Percentiles rank a stretch among this genome's conserved stretches.
phyloP scores from a whole-genome alignment of 371 early-diverging fungal genomes.

The Mortierella sp. region DNA sequence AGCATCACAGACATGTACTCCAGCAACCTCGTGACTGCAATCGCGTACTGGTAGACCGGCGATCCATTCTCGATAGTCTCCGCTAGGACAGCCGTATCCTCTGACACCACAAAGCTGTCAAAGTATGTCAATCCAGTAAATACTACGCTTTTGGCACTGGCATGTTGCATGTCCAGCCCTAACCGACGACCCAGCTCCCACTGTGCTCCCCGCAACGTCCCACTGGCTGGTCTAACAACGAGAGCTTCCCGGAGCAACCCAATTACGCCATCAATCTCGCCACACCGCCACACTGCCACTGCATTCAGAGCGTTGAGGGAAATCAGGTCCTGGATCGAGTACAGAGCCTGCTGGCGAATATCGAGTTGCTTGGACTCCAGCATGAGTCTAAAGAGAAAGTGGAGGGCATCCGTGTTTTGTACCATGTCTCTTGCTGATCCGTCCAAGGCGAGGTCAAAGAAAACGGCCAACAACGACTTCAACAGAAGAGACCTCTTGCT shows the following conservation, averaged over 20 bases:
- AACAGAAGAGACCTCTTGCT: conserved; percentile 45
- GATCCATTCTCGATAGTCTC: conserved; percentile 54
- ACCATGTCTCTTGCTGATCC: conserved; percentile 57
- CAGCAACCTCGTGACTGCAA: conserved; percentile 50
- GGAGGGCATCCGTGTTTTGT: conserved; percentile 52
- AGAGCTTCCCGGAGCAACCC: conserved; percentile 31
- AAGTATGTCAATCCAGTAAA: conserved; percentile 34
- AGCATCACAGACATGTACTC: conserved; percentile 60
- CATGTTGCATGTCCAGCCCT: conserved; percentile 25
- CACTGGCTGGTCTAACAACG: background rate
- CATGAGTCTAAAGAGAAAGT: conserved; percentile 54
- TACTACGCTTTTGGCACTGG: conserved; percentile 19
- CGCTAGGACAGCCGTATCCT: conserved; percentile 50
- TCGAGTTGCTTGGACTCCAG: conserved; percentile 55
- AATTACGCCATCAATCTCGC: conserved; percentile 52
- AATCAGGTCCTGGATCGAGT: conserved; percentile 56
- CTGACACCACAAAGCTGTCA: conserved; percentile 48
- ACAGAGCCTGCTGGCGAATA: conserved; percentile 55
- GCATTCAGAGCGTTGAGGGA: conserved; percentile 57
- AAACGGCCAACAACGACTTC: conserved; percentile 47
- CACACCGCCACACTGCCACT: conserved; percentile 58
- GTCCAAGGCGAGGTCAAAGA: conserved; percentile 56
- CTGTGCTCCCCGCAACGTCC: conserved; percentile 33
- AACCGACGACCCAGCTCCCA: conserved; percentile 34
- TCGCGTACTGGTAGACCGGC: conserved; percentile 54